Conservation (phyloP, 164 flowering plant species). For the Protea cynaroides region DNA sequence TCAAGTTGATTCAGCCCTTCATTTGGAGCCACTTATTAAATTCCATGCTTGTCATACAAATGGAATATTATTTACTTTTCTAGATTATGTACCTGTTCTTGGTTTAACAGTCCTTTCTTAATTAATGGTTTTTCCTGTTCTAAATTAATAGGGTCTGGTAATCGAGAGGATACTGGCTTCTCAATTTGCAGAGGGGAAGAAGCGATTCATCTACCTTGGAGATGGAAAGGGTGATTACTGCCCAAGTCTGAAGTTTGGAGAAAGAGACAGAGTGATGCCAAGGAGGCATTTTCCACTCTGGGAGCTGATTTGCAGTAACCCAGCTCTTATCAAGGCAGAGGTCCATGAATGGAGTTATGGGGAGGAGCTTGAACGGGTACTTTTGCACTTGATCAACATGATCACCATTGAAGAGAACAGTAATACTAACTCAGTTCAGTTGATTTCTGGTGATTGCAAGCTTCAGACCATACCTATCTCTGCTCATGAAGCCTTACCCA, state of each 20-base stretch:
- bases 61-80: no score
- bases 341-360: slow-evolving; percentile 69
- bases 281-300: no score
- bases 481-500: no score
- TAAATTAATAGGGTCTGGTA: slow-evolving; percentile 60
- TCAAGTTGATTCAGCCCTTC: background rate
- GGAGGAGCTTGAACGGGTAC: no score
- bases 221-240: no score
- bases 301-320: slow-evolving; percentile 35
- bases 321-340: slow-evolving; percentile 43
- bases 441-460: slow-evolving; percentile 16
- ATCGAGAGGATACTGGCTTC: slow-evolving; percentile 43
- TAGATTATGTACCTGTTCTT: no score
- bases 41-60: background rate
- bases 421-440: background rate
- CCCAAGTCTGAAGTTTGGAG: no score
- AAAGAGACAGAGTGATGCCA: no score
- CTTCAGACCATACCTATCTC: slow-evolving; percentile 8
- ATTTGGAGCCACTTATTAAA: background rate
- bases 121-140: no score
- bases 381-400: slow-evolving; percentile 34
- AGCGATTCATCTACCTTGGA: no score
- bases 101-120: background rate
- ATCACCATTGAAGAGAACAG: slow-evolving; percentile 10
- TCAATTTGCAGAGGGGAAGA: slow-evolving; percentile 9